Conservation (phyloP, 1,284 basidiomycete genomes). For the Pisolithus thermaeus region DNA sequence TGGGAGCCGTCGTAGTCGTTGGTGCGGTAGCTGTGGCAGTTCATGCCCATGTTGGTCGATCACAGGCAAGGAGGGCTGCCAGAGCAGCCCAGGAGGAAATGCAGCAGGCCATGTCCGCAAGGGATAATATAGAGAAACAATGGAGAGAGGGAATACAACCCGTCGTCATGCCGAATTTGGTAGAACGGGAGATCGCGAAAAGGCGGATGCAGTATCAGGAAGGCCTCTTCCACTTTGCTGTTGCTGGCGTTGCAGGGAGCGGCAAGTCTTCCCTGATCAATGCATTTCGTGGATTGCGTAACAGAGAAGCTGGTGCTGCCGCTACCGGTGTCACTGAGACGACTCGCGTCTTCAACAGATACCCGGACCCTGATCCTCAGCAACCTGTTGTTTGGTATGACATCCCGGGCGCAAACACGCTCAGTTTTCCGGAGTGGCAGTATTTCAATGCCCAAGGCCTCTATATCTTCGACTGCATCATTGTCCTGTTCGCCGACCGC, state of each 20-base stretch:
- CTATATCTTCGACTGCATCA: conserved; percentile 32
- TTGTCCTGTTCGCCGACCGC: conserved; percentile 27
- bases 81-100: conserved; percentile 21
- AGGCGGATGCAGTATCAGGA: conserved; percentile 20
- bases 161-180: conserved; percentile 23
- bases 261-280: conserved; percentile 35
- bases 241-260: conserved; percentile 30
- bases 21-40: too few relatives aligned
- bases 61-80: conserved; percentile 10
- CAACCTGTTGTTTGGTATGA: conserved; percentile 31
- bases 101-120: not conserved
- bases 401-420: conserved; percentile 32
- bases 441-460: conserved; percentile 35
- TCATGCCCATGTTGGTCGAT: too few relatives aligned
- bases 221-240: conserved; percentile 26
- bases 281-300: conserved; percentile 25
- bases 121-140: conserved; percentile 15
- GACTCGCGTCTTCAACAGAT: conserved; percentile 24
- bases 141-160: conserved; percentile 25
- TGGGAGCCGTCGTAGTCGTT: too few relatives aligned
- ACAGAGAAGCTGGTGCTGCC: conserved; percentile 24
- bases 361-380: conserved; percentile 19
- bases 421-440: conserved; percentile 29
- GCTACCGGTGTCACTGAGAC: conserved; percentile 27
- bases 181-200: conserved; percentile 22